Evolutionary conservation across 1,139 yeast genomes (phyloP).

Genomic region (Geotrichum siamense): DNA sequence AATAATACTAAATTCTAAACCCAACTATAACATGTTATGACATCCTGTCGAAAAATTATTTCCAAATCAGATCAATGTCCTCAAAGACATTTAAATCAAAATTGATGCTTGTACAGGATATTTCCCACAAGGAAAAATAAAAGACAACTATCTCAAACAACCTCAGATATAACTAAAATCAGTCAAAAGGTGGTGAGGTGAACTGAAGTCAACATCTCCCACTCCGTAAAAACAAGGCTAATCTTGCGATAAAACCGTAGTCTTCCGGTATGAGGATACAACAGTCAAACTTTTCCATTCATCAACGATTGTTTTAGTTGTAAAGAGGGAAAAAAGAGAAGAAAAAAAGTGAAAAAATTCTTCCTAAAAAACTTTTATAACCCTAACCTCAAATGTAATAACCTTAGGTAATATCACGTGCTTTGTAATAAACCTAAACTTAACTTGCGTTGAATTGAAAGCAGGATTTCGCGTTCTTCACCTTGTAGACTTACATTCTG

Average conservation of each 20-base stretch:
- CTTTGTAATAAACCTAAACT: not conserved
- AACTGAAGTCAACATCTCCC: constrained; percentile 6
- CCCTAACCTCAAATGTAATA: not conserved
- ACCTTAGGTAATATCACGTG: constrained; percentile 4
- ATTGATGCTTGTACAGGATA: no score
- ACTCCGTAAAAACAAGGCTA: not conserved
- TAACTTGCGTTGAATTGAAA: constrained; percentile 14
- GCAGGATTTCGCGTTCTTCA: constrained; percentile 13
- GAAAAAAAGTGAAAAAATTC: not conserved
- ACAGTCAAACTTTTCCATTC: constrained; percentile 5
- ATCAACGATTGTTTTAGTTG: constrained; percentile 9
- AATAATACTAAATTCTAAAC: no score
- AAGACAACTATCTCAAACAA: constrained; percentile 2
- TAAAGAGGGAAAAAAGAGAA: not conserved
- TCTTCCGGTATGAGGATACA: constrained; percentile 1
- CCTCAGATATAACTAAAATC: constrained; percentile 3
- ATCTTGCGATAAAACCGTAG: no score
- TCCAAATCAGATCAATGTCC: no score
- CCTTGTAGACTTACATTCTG: not conserved
- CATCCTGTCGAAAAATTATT: no score
- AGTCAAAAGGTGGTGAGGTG: constrained; percentile 9
- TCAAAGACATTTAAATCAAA: no score
- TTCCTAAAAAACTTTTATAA: not conserved
- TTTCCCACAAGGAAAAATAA: not conserved
- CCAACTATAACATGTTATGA: no score